These are phyloP conservation scores for Fusarium fujikuroi DNA, from an alignment of 2,329 filamentous ascomycete genomes.

Conservation along the genomic window DNA sequence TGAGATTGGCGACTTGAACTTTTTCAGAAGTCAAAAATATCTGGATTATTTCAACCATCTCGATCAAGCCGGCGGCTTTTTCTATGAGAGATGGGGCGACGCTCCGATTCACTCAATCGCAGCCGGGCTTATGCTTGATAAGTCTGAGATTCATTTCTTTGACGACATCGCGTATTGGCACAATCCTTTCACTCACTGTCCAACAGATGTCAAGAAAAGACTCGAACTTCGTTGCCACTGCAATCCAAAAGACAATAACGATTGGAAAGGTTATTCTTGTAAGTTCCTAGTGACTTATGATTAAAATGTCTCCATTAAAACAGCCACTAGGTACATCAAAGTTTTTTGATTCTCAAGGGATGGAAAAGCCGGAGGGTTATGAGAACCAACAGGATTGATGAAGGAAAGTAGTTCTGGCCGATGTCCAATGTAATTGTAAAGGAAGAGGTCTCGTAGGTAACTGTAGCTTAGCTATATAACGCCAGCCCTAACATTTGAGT, in stretches of 20 bases:
- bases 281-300: accelerated
- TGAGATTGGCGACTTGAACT: background rate
- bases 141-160: background rate
- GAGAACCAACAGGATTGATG: background rate
- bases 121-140: background rate
- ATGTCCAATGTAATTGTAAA: accelerated
- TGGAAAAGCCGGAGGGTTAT: background rate
- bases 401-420: accelerated
- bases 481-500: background rate
- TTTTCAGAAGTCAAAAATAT: background rate
- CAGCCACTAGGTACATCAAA: background rate
- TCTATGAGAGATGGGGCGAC: background rate
- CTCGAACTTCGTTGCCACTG: background rate
- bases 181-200: background rate
- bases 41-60: background rate
- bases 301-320: accelerated
- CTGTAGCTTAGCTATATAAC: background rate
- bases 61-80: background rate
- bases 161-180: background rate
- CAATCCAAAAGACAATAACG: background rate
- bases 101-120: background rate
- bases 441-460: accelerated
- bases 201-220: background rate
- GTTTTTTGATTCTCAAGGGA: background rate
- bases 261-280: background rate